A percentile compares a stretch with the other conserved stretches of the same genome.
phyloP scores from a whole-genome alignment of 495 filamentous ascomycete species.

The Neurospora hispaniola region DNA sequence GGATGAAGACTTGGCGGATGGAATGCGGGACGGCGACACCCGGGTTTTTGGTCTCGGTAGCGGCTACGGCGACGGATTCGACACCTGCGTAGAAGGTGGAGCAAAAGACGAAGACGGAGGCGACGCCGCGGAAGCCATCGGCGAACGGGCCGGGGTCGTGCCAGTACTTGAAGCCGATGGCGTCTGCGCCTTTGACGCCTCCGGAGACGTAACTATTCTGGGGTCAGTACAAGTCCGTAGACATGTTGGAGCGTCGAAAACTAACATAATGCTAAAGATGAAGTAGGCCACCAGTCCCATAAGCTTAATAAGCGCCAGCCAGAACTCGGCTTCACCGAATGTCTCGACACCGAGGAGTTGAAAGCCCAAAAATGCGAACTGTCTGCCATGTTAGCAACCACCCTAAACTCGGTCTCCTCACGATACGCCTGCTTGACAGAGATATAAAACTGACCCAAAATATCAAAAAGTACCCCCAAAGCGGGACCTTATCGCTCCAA shows the following conservation, averaged over 20 bases:
- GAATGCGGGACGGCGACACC: slow-evolving; percentile 57
- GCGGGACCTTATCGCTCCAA: slow-evolving; percentile 43
- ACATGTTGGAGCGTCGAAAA: neutral
- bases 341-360: slow-evolving; percentile 37
- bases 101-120: slow-evolving; percentile 51
- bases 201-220: slow-evolving; percentile 34
- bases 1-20: slow-evolving; percentile 65
- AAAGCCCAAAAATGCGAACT: slow-evolving; percentile 34
- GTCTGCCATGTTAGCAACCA: slow-evolving; percentile 7
- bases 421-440: neutral
- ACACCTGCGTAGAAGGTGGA: slow-evolving; percentile 67
- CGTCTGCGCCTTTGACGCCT: slow-evolving; percentile 34
- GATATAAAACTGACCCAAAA: slow-evolving; percentile 46
- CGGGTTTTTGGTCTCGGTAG: slow-evolving; percentile 65
- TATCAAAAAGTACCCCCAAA: slow-evolving; percentile 52
- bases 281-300: slow-evolving; percentile 58
- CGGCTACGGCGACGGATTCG: slow-evolving; percentile 63
- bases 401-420: neutral
- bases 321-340: slow-evolving; percentile 57
- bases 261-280: slow-evolving; percentile 52
- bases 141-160: slow-evolving; percentile 56
- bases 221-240: neutral
- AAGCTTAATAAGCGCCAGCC: slow-evolving; percentile 55
- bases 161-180: slow-evolving; percentile 57
- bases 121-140: slow-evolving; percentile 52